Evolutionary conservation across 139 green algal species (phyloP), one percentile per base, ranked within the genome.

Genomic region (Closterium sp.): DNA sequence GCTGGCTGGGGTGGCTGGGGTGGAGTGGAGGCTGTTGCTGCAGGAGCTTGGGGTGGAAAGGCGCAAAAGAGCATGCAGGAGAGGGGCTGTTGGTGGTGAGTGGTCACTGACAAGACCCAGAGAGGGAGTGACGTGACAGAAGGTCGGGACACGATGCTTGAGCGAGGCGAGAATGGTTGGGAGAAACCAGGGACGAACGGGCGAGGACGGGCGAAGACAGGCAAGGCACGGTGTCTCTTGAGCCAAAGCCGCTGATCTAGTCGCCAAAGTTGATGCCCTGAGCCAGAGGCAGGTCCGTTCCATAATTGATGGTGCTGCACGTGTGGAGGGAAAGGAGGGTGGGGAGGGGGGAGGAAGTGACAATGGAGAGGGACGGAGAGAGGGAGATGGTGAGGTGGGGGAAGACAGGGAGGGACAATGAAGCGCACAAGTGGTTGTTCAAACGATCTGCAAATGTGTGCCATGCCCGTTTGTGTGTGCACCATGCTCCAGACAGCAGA

Each of bases 261-360:
- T 29, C 70, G 11, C 42, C 91, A 50, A 94, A 94, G 31, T 92
- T 93, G 84, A 94, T 94, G 24, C 92, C 92, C 42, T 94, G 92
- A 28, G 92, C 92, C 70, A 94, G 89, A 62, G 92, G 92, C 45
- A 94, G 73, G 27, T 86, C 50, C 27, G 70, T 91, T 84, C 92
- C 62, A 70, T 94, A 94, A 32, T 94, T 94, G 45, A 94, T 94
- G n/a, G 92, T 94, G 87, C 89, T 93, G 91, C 32, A 86, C 13
- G 28, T 27, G 32, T 27, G 27, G n/a, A 24, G 22, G 85, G 85
- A 24, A 3, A 6, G 85, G 85, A 22, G 21, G 84, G 84, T 87
- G n/a, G 28, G 84, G 84, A 87, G 84, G 84, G 84, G 84, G 84
- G 28, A 87, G 31, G 84, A 10, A 30, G n/a, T n/a, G 9, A 87